phyloP scores from a whole-genome alignment of 768 basidiomycete genomes.

The Dioszegia crocea region DNA sequence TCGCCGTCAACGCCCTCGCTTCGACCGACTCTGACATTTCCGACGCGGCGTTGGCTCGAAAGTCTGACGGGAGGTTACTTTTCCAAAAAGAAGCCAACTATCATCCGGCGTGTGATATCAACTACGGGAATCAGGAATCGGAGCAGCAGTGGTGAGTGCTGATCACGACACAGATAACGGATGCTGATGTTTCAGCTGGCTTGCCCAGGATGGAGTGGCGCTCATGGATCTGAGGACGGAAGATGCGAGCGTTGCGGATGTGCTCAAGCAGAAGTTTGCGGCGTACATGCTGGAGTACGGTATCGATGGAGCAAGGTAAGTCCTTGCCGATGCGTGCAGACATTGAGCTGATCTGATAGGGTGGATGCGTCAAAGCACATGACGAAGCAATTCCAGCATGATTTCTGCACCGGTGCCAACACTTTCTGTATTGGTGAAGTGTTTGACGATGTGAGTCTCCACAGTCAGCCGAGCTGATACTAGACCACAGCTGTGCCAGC shows the following conservation, averaged over 20 bases:
- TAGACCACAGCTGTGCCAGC: conserved; percentile 20
- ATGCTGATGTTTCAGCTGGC: conserved; percentile 18
- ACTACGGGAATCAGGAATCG: conserved; percentile 25
- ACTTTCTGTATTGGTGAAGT: conserved; percentile 41
- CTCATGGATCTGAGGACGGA: conserved; percentile 34
- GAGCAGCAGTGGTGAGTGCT: conserved; percentile 27
- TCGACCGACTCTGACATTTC: conserved; percentile 19
- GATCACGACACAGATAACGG: neutral
- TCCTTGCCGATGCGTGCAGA: neutral
- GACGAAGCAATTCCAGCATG: conserved; percentile 25
- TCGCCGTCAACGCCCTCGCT: conserved; percentile 33
- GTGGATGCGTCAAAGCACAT: conserved; percentile 40
- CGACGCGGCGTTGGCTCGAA: conserved; percentile 15
- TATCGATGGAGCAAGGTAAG: conserved; percentile 28
- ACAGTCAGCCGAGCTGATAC: neutral
- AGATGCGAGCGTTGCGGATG: conserved; percentile 20
- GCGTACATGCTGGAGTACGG: conserved; percentile 29
- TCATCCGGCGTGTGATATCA: conserved; percentile 29
- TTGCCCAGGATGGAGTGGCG: conserved; percentile 24
- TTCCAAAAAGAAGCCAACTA: conserved; percentile 32
- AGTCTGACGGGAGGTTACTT: conserved; percentile 22
- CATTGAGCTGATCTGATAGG: conserved; percentile 6
- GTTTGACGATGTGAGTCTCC: conserved; percentile 16
- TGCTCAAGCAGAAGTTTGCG: conserved; percentile 23
- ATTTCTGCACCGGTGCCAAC: conserved; percentile 27